Evolutionary conservation across 331 rosid genomes (phyloP), one percentile per base, ranked within the genome.

Genomic region (Quercus tomentella): DNA sequence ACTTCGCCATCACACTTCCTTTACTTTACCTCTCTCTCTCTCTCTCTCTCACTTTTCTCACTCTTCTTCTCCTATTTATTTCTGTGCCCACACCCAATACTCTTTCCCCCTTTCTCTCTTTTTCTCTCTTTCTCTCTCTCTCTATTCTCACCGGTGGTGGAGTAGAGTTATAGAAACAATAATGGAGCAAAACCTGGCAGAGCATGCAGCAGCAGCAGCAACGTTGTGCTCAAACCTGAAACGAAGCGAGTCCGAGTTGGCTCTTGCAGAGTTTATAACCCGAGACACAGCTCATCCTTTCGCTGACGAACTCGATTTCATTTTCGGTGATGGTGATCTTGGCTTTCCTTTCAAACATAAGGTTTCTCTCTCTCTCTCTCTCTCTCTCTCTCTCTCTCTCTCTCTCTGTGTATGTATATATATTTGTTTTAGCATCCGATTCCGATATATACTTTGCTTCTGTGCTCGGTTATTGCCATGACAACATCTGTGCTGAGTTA

Each of bases 161-260:
- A 41, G 2, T 41, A 41, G 12, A 37, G 45, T 8, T 8, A 41
- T 41, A 41, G 45, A 41, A 41, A 41, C 45, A 62, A 67, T 31
- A 58, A 82, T 85, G 84, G 84, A 88, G 62, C 82, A 21, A 6
- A 74, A 79, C 21, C 37, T 28, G 2, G 26, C 61, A 11, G 69
- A 25, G 70, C 80, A 80, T 37, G 55, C 17, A 9, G 0, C 79
- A 26, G 51, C 73, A 31, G 41, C 41, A 6, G 45, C 54, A 11
- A 49, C 54, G 17, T 49, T 49, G 54, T 49, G 54, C 54, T 12
- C 54, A 10, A 51, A 37, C 45, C 60, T 84, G 84, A 79, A 82
- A 81, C 79, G 80, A 43, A 91, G 85, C 80, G 33, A 81, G 20
- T 87, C 96, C 37, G 97, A 86, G 69, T 75, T 81, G 20, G 89